phyloP scores from a whole-genome alignment of 2,329 filamentous ascomycete species.

The Aspergillus tubingensis region DNA sequence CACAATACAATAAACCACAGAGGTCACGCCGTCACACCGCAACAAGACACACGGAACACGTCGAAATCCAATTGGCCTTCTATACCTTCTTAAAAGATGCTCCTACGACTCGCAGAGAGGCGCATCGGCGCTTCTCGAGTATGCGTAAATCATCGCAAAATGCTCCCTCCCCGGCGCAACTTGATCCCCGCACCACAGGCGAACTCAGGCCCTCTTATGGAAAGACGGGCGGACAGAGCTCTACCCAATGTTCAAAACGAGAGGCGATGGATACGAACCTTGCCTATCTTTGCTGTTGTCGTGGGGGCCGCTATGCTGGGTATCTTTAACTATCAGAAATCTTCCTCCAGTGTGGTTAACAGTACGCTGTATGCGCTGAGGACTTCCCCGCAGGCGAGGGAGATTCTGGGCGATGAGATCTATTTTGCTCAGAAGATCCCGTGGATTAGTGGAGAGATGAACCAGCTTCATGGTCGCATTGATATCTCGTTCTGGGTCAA shows the following conservation, averaged over 20 bases:
- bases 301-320: slow-evolving; percentile 72
- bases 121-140: slow-evolving; percentile 23
- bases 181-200: slow-evolving; percentile 54
- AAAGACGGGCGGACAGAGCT: slow-evolving; percentile 55
- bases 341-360: slow-evolving; percentile 80
- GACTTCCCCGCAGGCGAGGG: slow-evolving; percentile 72
- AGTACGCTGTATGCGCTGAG: slow-evolving; percentile 90
- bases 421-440: slow-evolving; percentile 78
- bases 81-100: slow-evolving; percentile 14
- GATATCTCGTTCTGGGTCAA: slow-evolving; percentile 85
- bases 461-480: slow-evolving; percentile 89
- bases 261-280: slow-evolving; percentile 68
- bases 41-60: too few species aligned
- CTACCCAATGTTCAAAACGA: slow-evolving; percentile 48
- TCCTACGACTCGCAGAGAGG: slow-evolving; percentile 18
- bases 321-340: slow-evolving; percentile 99
- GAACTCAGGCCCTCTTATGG: slow-evolving; percentile 54
- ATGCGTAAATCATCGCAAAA: slow-evolving; percentile 14
- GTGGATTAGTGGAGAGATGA: slow-evolving; percentile 84
- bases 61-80: background rate
- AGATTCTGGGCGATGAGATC: slow-evolving; percentile 80
- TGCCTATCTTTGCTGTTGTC: slow-evolving; percentile 77
- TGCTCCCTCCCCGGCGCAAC: slow-evolving; percentile 39
- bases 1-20: too few species aligned
- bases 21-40: background rate